Base-by-base conservation (phyloP, 2,329 filamentous ascomycete species). In the Verticillium nonalfalfae region DNA sequence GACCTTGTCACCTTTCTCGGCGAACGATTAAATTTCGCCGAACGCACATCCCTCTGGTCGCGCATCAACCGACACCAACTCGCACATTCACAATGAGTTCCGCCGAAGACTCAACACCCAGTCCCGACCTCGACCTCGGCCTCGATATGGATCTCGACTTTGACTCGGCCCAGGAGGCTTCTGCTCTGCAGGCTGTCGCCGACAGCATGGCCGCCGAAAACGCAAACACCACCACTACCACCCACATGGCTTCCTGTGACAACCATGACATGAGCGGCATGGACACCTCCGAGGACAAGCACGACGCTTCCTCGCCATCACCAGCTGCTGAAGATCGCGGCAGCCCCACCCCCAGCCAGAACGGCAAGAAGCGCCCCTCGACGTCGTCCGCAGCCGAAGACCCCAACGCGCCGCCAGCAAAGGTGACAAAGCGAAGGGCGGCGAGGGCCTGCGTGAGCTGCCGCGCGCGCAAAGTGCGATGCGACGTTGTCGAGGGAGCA, bases 371-470 rank as follows among this genome's bases (percentile, higher is more conserved):
- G 59, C 61, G 63, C 31, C 61, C 63, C 9, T 62, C 63, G 14
- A 58, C 61, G 15, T n/a, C 39, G 45, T 45, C 58, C 54, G 33
- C 26, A 26, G 33, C 54, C 26, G 63, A 62, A 9, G 64, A 64
- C 33, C 55, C 62, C 7, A 64, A 64, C 35, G 64, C 63, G 9
- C 64, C 69, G 13, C 70, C 75, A 11, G 72, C 76, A 63, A 86
- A 86, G 71, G 70, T 81, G 64, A 84, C 78, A 59, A 97, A 97
- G 77, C 85, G 93, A 70, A 85, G 93, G 71, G 93, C 93, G n/a
- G 92, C 93, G 10, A 90, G 94, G 68, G 93, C 93, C 18, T 97
- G 93, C 74, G 91, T 92, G 65, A 92, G 90, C 68, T 97, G 93
- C 76, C 85, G 93, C 69, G 88, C 90, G 61, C 87, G 93, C 71